Evolutionary conservation across 306 rosid species (phyloP).

Genomic region (Clitoria ternatea): DNA sequence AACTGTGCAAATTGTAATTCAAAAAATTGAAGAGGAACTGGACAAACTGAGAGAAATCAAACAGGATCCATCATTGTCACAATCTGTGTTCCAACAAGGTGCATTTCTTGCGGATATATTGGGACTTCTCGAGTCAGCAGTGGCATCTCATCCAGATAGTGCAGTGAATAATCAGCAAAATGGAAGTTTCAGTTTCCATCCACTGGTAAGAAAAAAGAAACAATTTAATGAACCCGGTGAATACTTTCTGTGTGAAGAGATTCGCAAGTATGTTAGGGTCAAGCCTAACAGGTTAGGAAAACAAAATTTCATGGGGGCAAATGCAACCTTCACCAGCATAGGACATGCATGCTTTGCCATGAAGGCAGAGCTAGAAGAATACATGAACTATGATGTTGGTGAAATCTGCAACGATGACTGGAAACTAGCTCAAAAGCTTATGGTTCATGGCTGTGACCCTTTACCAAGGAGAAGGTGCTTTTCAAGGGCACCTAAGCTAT

Average conservation of each 20-base stretch:
- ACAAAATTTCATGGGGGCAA: slow-evolving; percentile 82
- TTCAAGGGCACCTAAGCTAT: slow-evolving; percentile 53
- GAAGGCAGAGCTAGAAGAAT: slow-evolving; percentile 65
- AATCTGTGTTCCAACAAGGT: slow-evolving; percentile 19
- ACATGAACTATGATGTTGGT: slow-evolving; percentile 74
- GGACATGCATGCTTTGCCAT: slow-evolving; percentile 70
- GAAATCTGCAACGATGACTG: slow-evolving; percentile 82
- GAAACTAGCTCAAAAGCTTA: slow-evolving; percentile 70
- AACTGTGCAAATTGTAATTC: slow-evolving; percentile 36
- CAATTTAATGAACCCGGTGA: slow-evolving; percentile 43
- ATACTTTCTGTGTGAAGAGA: slow-evolving; percentile 64
- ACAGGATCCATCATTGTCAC: slow-evolving; percentile 24
- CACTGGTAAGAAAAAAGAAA: slow-evolving; percentile 40
- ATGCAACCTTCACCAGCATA: slow-evolving; percentile 75
- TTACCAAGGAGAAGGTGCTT: slow-evolving; percentile 78
- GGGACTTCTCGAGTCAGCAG: slow-evolving; percentile 49
- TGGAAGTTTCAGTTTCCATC: slow-evolving; percentile 23
- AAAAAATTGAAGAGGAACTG: slow-evolving; percentile 45
- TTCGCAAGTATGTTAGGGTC: slow-evolving; percentile 61
- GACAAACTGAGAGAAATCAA: slow-evolving; percentile 28
- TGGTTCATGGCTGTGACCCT: slow-evolving; percentile 87
- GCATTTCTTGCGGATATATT: slow-evolving; percentile 63
- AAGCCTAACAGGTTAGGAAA: slow-evolving; percentile 66
- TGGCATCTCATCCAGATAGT: slow-evolving; percentile 20
- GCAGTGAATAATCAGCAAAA: slow-evolving; percentile 2